These are phyloP conservation scores for Chaetomium cochliodes DNA, from an alignment of 495 filamentous ascomycete species.

Conservation along the genomic window DNA sequence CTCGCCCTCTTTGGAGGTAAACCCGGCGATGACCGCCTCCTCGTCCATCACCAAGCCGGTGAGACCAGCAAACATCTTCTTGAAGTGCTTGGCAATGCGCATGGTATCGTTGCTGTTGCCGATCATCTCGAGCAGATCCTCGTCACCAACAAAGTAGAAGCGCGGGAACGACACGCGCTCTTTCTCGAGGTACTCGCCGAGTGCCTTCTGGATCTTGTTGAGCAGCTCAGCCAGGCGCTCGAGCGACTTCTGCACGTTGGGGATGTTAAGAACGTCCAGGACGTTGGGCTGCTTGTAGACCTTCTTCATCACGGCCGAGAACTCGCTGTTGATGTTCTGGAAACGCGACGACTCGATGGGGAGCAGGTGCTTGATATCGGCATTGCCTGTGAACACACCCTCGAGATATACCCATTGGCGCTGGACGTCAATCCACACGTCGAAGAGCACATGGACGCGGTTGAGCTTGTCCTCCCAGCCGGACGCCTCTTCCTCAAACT, in stretches of 20 bases:
- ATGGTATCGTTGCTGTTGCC: conserved; percentile 97
- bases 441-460: conserved; percentile 93
- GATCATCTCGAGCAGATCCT: conserved; percentile 98
- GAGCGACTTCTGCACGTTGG: conserved; percentile 89
- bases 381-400: conserved; percentile 97
- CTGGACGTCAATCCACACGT: conserved; percentile 99
- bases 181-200: conserved; percentile 97
- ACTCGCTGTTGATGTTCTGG: conserved; percentile 98
- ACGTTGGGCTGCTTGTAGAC: conserved; percentile 93
- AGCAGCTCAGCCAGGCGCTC: conserved; percentile 92
- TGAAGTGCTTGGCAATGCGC: conserved; percentile 95
- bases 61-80: conserved; percentile 99
- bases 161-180: conserved; percentile 95
- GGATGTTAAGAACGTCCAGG: conserved; percentile 90
- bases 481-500: conserved; percentile 95
- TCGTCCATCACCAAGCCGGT: conserved; percentile 89
- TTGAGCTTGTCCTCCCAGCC: conserved; percentile 98
- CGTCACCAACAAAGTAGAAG: conserved; percentile 99
- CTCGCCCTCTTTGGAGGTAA: conserved; percentile 95
- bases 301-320: conserved; percentile 97
- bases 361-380: conserved; percentile 96
- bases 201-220: conserved; percentile 98
- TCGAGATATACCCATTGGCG: conserved; percentile 99
- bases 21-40: conserved; percentile 80
- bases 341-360: conserved; percentile 95